phyloP scores from a whole-genome alignment of 768 basidiomycete genomes.

The Lactarius akahatsu region DNA sequence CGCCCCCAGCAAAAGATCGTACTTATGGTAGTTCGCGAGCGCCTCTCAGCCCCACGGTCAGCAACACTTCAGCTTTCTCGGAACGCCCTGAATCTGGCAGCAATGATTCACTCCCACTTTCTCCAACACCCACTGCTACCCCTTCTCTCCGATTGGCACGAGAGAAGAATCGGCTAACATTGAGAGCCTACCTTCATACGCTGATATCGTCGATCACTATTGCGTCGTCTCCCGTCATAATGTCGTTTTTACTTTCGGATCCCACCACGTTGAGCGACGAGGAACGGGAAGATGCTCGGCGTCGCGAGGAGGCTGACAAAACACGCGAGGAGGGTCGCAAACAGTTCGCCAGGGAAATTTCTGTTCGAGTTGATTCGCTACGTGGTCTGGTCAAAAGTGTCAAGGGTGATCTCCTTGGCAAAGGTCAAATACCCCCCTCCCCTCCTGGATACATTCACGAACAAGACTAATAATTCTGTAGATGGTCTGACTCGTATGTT shows the following conservation, averaged over 20 bases:
- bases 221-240: conserved; percentile 83
- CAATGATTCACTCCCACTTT: conserved; percentile 32
- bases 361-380: conserved; percentile 79
- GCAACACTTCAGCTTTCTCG: conserved; percentile 15
- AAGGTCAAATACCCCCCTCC: conserved; percentile 47
- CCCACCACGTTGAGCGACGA: conserved; percentile 64
- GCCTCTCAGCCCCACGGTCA: conserved; percentile 36
- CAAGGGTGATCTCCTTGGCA: conserved; percentile 91
- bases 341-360: conserved; percentile 84
- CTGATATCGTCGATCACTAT: conserved; percentile 69
- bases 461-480: conserved; percentile 35
- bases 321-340: conserved; percentile 85
- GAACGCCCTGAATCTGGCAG: conserved; percentile 25
- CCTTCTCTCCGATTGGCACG: conserved; percentile 56
- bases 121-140: conserved; percentile 16
- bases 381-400: conserved; percentile 81
- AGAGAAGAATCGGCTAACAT: conserved; percentile 93
- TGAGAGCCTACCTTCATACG: conserved; percentile 87
- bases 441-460: not conserved
- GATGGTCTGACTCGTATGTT: conserved; percentile 92
- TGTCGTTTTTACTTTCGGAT: conserved; percentile 78
- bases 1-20: conserved; percentile 88
- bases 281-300: conserved; percentile 76
- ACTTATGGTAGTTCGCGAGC: conserved; percentile 56
- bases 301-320: conserved; percentile 86